Conservation (phyloP, 2,329 filamentous ascomycete species). For the Arachnomyces sp. region DNA sequence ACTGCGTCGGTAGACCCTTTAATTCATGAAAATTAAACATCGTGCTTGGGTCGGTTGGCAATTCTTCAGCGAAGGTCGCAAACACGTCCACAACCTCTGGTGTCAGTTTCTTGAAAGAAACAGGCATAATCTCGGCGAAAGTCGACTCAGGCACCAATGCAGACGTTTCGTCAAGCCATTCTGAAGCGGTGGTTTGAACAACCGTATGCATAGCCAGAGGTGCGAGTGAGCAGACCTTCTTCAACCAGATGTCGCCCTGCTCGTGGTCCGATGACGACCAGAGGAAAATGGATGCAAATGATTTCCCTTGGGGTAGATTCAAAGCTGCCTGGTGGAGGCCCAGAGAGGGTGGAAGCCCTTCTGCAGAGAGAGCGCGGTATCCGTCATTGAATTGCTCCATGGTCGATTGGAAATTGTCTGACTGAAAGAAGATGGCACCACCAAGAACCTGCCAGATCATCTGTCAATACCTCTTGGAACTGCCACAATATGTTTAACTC, state of each 20-base stretch:
- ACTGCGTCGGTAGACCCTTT: constrained; percentile 13
- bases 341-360: constrained; percentile 14
- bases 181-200: constrained; percentile 13
- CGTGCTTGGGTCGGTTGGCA: constrained; percentile 18
- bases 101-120: constrained; percentile 18
- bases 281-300: constrained; percentile 20
- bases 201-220: constrained; percentile 23
- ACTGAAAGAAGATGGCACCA: constrained; percentile 26
- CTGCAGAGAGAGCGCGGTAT: constrained; percentile 16
- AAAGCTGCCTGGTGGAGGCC: constrained; percentile 22
- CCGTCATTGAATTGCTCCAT: constrained; percentile 19
- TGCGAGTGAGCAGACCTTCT: constrained; percentile 21
- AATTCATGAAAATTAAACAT: constrained; percentile 26
- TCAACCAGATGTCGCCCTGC: constrained; percentile 21
- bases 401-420: constrained; percentile 20
- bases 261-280: constrained; percentile 29
- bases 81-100: constrained; percentile 20
- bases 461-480: no score
- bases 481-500: no score
- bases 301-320: constrained; percentile 24
- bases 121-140: constrained; percentile 15
- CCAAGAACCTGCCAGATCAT: constrained; percentile 17
- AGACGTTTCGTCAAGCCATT: constrained; percentile 13
- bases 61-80: constrained; percentile 14
- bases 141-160: constrained; percentile 14